Conservation (phyloP, 2,329 filamentous ascomycete species). For the Penicillium nordicum region DNA sequence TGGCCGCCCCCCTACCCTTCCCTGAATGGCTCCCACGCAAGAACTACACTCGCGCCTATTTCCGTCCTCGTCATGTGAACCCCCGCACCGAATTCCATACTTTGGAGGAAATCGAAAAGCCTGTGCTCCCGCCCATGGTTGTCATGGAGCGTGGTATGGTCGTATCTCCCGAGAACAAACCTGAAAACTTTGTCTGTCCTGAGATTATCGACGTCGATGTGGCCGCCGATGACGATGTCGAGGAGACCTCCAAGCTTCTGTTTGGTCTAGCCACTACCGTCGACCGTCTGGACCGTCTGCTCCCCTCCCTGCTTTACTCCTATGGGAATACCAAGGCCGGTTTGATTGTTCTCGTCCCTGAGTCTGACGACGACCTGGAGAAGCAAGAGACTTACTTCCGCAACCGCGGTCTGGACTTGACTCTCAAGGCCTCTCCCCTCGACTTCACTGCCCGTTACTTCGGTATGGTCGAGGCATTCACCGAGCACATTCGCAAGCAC, state of each 20-base stretch:
- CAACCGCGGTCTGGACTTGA: conserved; percentile 41
- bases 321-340: conserved; percentile 42
- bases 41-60: conserved; percentile 44
- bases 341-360: conserved; percentile 41
- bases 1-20: conserved; percentile 37
- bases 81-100: conserved; percentile 38
- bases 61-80: conserved; percentile 38
- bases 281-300: conserved; percentile 41
- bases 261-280: conserved; percentile 44
- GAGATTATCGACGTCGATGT: conserved; percentile 41
- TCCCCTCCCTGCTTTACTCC: conserved; percentile 43
- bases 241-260: conserved; percentile 41
- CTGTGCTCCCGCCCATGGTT: conserved; percentile 39
- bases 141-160: conserved; percentile 40
- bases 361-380: conserved; percentile 39
- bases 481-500: conserved; percentile 36
- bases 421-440: conserved; percentile 38
- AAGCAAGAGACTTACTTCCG: conserved; percentile 43
- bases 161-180: conserved; percentile 33
- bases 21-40: conserved; percentile 43
- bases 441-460: conserved; percentile 45
- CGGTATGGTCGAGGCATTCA: conserved; percentile 41
- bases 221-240: conserved; percentile 38
- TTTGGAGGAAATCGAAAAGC: conserved; percentile 37
- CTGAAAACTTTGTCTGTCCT: conserved; percentile 37